Evolutionary conservation across 2,329 filamentous ascomycete species (phyloP).

Genomic region (Aureobasidium vineae): DNA sequence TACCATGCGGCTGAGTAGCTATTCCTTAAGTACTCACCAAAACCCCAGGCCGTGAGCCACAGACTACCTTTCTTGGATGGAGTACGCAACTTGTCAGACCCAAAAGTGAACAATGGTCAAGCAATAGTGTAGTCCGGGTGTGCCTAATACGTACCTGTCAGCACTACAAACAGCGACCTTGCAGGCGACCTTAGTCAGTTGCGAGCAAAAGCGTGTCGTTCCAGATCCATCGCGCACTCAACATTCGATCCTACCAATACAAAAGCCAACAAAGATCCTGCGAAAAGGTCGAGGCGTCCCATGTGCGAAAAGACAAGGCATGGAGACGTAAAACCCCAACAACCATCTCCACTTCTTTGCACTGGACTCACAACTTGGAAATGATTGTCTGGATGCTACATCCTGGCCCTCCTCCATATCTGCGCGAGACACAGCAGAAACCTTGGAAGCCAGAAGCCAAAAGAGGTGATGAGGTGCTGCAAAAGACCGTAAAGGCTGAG

Average conservation of each 20-base stretch:
- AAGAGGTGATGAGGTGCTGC: background rate
- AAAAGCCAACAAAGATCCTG: background rate
- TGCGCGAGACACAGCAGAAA: background rate
- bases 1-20: background rate
- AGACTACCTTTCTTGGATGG: background rate
- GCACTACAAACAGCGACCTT: constrained; percentile 1
- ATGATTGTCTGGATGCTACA: too few relatives aligned
- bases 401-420: background rate
- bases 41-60: background rate
- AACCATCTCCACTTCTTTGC: too few relatives aligned
- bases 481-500: background rate
- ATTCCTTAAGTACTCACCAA: background rate
- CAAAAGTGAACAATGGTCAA: constrained; percentile 4
- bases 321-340: too few relatives aligned
- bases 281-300: background rate
- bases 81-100: background rate
- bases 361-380: too few relatives aligned
- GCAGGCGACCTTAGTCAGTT: background rate
- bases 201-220: background rate
- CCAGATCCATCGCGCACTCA: constrained; percentile 8
- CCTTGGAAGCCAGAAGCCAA: background rate
- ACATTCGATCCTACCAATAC: background rate
- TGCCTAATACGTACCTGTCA: constrained; percentile 11
- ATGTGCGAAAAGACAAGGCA: background rate
- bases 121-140: background rate